Percentiles rank a stretch among this genome's conserved stretches.
Evolutionary conservation across 306 rosid genomes (phyloP).

Genomic region (Begonia loranthoides): DNA sequence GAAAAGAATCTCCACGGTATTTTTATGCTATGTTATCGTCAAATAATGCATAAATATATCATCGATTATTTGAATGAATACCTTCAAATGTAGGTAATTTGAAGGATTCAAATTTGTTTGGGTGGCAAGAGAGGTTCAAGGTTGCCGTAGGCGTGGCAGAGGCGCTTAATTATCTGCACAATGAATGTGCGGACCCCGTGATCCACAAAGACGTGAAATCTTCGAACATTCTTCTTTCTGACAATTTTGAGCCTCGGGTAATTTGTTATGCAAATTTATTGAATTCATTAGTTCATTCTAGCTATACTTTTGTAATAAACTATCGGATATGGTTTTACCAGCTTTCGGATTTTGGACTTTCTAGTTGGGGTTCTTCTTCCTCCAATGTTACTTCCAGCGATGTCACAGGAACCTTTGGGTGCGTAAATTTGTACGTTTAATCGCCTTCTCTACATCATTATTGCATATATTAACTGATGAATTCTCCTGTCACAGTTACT

Average conservation of each 20-base stretch:
- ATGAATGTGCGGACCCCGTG: conserved; percentile 57
- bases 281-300: conserved; percentile 3
- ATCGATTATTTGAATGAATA: background rate
- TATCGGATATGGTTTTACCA: conserved; percentile 21
- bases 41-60: conserved; percentile 6
- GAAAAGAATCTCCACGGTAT: conserved; percentile 90
- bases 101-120: conserved; percentile 39
- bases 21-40: background rate
- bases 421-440: no score
- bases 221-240: conserved; percentile 83
- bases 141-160: conserved; percentile 87
- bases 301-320: conserved; percentile 6
- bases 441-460: no score
- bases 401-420: conserved; percentile 99
- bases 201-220: conserved; percentile 93
- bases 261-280: background rate
- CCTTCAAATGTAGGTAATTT: conserved; percentile 44
- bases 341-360: conserved; percentile 96
- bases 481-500: conserved; percentile 44
- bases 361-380: conserved; percentile 65
- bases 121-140: conserved; percentile 71
- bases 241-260: conserved; percentile 81
- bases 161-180: conserved; percentile 73
- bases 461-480: no score
- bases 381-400: conserved; percentile 47